Conservation (phyloP, 225 moss, liverwort and hornwort genomes). For the Polytrichum formosum region DNA sequence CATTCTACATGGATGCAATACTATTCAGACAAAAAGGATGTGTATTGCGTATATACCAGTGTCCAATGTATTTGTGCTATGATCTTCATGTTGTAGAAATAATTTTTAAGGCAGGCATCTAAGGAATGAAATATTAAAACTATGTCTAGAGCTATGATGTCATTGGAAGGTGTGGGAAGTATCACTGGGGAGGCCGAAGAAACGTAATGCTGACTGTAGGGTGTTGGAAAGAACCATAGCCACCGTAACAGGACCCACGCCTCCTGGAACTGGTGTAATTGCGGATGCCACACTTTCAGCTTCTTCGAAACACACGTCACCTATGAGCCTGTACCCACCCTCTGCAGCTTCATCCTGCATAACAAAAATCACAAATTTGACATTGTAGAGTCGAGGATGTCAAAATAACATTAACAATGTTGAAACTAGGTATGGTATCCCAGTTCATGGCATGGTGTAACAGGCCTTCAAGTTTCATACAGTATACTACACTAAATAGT, state of each 20-base stretch:
- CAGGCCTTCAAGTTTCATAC: no score
- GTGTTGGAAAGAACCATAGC: conserved; percentile 93
- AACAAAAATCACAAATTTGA: neutral
- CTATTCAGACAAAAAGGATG: no score
- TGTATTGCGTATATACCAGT: no score
- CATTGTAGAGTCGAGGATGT: neutral
- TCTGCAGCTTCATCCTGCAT: conserved; percentile 67
- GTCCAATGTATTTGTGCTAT: no score
- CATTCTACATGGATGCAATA: no score
- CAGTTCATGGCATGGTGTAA: no score
- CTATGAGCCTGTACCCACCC: conserved; percentile 80
- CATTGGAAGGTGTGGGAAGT: no score
- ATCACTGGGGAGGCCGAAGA: conserved; percentile 37
- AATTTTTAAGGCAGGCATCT: no score
- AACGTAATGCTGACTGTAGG: conserved; percentile 40
- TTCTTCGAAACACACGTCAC: conserved; percentile 94
- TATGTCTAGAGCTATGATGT: no score
- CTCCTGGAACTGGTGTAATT: conserved; percentile 93
- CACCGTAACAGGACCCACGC: conserved; percentile 89
- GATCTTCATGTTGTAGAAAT: no score
- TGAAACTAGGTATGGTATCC: neutral
- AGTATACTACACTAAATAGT: no score
- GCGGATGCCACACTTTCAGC: conserved; percentile 76
- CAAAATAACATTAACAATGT: neutral
- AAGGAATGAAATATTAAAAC: no score